Base-by-base conservation (phyloP, 2,329 filamentous ascomycete genomes). In the Colletotrichum sp. region DNA sequence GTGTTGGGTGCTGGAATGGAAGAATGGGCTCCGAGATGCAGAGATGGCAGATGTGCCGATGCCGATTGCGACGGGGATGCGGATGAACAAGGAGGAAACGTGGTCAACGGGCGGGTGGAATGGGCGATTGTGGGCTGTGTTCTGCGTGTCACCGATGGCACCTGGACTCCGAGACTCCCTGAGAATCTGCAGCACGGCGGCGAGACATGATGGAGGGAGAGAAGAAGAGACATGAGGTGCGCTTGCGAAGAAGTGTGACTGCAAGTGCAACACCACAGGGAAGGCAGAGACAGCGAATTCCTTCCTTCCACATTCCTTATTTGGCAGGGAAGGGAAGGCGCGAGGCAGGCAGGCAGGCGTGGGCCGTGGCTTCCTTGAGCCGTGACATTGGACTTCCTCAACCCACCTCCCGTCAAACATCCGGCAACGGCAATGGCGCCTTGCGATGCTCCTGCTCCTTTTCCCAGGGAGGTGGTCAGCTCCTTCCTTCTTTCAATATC, bases 81-180 rank as follows among this genome's bases (percentile, higher is more conserved):
- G 39, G 39, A 43, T 43, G 36, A 28, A 63, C 59, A 55, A 52
- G 34, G 24, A 67, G 48, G 52, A 55, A 74, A 74, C 68, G 72
- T 74, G 67, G 72, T 43, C 32, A 71, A 74, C 67, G 67, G 52
- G 8, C 67, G 36, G 69, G 59, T 21, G 60, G 67, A 57, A 65
- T 71, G 30, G 65, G 28, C 0, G 32, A 52, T 36, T 21, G n/a
- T 26, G 32, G 67, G 28, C 18, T 30, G 59, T 30, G 59, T 61
- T 34, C 2, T 34, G 66, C 8, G 10, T n/a, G 16, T 34, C 30
- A 43, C 39, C 39, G 39, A 43, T 43, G 39, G 39, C 39, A 43
- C 39, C 18, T 10, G 39, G 39, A n/a, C 39, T 43, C 18, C 3
- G 3, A 2, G 48, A n/a, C 39, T 43, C 39, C 39, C 39, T 43